A percentile compares a stretch with the other conserved stretches of the same genome.
phyloP scores from a whole-genome alignment of 306 rosid species.

The Crotalaria pallida region DNA sequence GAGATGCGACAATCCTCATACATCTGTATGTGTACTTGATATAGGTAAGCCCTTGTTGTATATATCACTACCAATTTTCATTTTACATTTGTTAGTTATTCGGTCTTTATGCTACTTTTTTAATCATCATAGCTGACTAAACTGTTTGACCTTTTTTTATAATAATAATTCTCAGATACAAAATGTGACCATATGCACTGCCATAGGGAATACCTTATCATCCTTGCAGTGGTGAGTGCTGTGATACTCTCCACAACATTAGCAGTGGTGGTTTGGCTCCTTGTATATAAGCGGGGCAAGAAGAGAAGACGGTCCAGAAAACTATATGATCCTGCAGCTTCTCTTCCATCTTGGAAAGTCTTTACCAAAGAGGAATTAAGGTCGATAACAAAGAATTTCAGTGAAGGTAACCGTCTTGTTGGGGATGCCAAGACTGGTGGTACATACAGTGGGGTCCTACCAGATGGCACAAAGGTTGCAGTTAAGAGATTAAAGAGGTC shows the following conservation, averaged over 20 bases:
- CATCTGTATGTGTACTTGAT: slow-evolving; percentile 65
- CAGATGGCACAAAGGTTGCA: slow-evolving; percentile 91
- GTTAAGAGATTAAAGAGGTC: slow-evolving; percentile 90
- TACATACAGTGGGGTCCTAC: slow-evolving; percentile 77
- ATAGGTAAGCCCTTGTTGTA: slow-evolving; percentile 44
- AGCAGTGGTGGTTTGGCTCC: slow-evolving; percentile 91
- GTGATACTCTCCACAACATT: slow-evolving; percentile 77
- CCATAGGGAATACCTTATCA: slow-evolving; percentile 83
- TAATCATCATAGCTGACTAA: slow-evolving; percentile 13
- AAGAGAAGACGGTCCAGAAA: slow-evolving; percentile 84
- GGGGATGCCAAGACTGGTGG: slow-evolving; percentile 97
- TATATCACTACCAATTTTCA: background rate
- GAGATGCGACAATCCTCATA: slow-evolving; percentile 50
- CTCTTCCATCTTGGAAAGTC: slow-evolving; percentile 88
- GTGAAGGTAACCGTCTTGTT: slow-evolving; percentile 91
- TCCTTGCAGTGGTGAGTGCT: slow-evolving; percentile 85
- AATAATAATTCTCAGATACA: slow-evolving; percentile 34
- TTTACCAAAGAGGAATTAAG: slow-evolving; percentile 87
- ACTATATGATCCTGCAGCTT: slow-evolving; percentile 57
- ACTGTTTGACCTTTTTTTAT: background rate
- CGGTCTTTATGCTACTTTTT: background rate
- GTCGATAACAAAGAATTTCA: slow-evolving; percentile 87
- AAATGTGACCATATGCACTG: slow-evolving; percentile 71
- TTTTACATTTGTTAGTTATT: slow-evolving; percentile 1
- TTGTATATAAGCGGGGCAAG: slow-evolving; percentile 75